phyloP scores from a whole-genome alignment of 192 early-diverging fungal genomes.

The Allomyces javanicus region DNA sequence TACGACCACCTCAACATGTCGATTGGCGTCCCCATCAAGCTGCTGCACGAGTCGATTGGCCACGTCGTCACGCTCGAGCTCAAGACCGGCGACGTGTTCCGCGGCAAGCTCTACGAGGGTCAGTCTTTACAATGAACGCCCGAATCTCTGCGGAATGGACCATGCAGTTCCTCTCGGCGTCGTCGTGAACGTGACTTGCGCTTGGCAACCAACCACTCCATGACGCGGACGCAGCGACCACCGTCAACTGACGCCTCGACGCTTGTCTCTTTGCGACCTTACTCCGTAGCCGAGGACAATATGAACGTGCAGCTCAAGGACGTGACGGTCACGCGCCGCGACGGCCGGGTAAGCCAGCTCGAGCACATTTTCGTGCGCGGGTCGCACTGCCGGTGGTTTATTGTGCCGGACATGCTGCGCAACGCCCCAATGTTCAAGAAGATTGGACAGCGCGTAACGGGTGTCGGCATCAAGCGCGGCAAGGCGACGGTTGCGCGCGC shows the following conservation, averaged over 20 bases:
- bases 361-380: constrained; percentile 95
- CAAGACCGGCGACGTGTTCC: constrained; percentile 83
- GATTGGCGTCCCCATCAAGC: constrained; percentile 82
- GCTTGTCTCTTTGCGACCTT: too few relatives aligned
- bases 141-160: too few relatives aligned
- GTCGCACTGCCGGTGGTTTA: constrained; percentile 75
- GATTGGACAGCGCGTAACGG: constrained; percentile 64
- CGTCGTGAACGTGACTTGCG: too few relatives aligned
- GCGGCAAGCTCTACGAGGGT: constrained; percentile 81
- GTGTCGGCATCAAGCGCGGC: constrained; percentile 62
- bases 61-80: constrained; percentile 91
- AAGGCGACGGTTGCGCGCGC: constrained; percentile 66
- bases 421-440: constrained; percentile 98
- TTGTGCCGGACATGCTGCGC: constrained; percentile 98
- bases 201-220: too few relatives aligned
- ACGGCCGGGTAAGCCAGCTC: constrained; percentile 75
- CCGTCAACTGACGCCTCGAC: too few relatives aligned
- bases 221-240: too few relatives aligned
- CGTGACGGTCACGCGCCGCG: constrained; percentile 77
- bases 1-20: constrained; percentile 32
- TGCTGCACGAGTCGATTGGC: constrained; percentile 93
- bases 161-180: too few relatives aligned
- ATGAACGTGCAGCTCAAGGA: constrained; percentile 97
- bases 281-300: constrained; percentile 69
- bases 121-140: too few relatives aligned